A percentile compares a stretch with the other conserved stretches of the same genome.
Evolutionary conservation across 768 basidiomycete genomes (phyloP).

Genomic region (Trametes meyenii): DNA sequence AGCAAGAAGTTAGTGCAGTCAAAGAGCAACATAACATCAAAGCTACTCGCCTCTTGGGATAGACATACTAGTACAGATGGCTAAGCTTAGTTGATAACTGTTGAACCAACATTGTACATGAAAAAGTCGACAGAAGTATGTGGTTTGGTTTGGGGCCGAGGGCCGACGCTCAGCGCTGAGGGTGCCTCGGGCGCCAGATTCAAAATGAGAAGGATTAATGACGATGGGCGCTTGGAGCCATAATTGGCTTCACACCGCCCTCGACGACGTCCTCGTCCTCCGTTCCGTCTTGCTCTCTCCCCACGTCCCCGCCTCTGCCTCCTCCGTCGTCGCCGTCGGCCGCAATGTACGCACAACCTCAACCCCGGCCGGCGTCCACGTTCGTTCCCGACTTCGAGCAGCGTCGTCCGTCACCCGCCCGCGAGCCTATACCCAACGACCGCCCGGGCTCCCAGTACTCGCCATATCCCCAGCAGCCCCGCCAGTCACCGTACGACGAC

Average conservation of each 20-base stretch:
- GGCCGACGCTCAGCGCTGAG: no score
- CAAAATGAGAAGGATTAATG: not conserved
- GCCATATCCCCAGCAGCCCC: constrained; percentile 23
- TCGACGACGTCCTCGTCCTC: constrained; percentile 18
- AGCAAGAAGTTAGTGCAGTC: no score
- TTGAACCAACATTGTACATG: no score
- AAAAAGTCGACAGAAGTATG: no score
- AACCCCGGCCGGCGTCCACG: constrained; percentile 26
- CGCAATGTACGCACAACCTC: constrained; percentile 30
- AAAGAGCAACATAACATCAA: no score
- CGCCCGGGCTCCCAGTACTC: constrained; percentile 24
- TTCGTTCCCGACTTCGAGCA: constrained; percentile 29
- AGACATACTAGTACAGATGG: no score
- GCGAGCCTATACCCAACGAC: constrained; percentile 16
- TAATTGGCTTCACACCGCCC: constrained; percentile 16
- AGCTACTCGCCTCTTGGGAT: no score
- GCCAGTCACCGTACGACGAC: constrained; percentile 21
- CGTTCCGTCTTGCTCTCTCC: constrained; percentile 1
- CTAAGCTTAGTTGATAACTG: no score
- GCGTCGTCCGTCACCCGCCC: constrained; percentile 22
- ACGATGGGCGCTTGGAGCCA: constrained; percentile 1
- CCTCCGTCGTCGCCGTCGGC: constrained; percentile 1
- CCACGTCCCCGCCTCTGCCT: not conserved
- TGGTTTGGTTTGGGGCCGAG: no score
- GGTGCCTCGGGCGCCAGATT: not conserved